Evolutionary conservation across 164 flowering plant genomes (phyloP).

Genomic region (Dillenia turbinata): DNA sequence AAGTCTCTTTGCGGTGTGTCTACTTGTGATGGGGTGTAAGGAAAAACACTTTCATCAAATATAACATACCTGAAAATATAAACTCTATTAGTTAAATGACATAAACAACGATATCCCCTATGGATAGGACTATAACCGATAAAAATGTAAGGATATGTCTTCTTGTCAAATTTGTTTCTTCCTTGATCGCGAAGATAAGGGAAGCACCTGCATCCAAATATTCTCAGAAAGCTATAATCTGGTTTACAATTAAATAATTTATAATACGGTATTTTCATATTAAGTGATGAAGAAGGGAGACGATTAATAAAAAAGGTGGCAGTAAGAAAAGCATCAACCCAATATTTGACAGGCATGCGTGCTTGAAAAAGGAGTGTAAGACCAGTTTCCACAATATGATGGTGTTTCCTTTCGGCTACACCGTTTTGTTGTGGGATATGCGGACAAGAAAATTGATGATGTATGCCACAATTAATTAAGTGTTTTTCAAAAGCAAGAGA

Average conservation of each 20-base stretch:
- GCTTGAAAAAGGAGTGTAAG: constrained; percentile 3
- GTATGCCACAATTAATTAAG: not conserved
- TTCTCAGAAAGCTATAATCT: not conserved
- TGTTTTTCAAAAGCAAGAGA: not conserved
- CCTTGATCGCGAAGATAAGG: not conserved
- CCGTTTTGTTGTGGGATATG: constrained; percentile 23
- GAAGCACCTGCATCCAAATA: constrained; percentile 11
- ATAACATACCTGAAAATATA: not conserved
- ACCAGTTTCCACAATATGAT: constrained; percentile 6
- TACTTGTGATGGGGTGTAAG: not conserved
- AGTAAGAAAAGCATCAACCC: constrained; percentile 7
- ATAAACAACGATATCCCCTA: not conserved
- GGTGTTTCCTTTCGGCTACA: constrained; percentile 10
- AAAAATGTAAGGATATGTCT: not conserved
- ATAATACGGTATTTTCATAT: not conserved
- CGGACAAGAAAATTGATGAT: too few relatives aligned
- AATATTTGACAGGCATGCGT: not conserved
- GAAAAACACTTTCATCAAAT: not conserved
- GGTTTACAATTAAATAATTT: not conserved
- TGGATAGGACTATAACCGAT: constrained; percentile 4
- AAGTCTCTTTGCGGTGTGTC: not conserved
- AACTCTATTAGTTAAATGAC: not conserved
- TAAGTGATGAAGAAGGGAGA: not conserved
- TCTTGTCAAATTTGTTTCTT: not conserved
- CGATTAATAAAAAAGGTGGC: constrained; percentile 3